These are phyloP conservation scores for Hirschfeldia incana DNA, from an alignment of 345 rosid species.

Conservation along the genomic window DNA sequence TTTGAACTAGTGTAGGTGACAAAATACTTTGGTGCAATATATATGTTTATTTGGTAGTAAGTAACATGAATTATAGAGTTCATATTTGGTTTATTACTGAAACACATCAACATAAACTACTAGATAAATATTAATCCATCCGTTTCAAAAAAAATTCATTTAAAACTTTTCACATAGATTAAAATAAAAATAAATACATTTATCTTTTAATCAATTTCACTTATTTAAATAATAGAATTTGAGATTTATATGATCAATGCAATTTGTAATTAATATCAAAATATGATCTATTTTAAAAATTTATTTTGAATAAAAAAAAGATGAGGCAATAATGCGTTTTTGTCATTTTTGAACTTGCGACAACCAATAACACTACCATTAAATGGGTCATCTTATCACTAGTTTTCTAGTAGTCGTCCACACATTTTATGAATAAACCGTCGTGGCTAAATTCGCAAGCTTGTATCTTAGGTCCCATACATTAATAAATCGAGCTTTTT, in stretches of 20 bases:
- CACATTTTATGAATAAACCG: constrained; percentile 18
- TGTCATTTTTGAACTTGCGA: constrained; percentile 21
- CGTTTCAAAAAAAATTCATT: background rate
- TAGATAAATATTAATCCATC: background rate
- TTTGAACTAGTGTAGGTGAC: background rate
- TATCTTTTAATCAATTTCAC: too few relatives aligned
- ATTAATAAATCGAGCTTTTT: constrained; percentile 30
- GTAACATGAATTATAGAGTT: background rate
- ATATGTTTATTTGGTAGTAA: background rate
- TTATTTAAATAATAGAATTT: too few relatives aligned
- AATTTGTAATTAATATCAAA: too few relatives aligned
- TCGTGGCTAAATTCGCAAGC: constrained; percentile 27
- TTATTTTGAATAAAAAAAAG: background rate
- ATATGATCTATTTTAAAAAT: background rate
- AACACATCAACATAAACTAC: background rate
- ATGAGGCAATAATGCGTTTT: constrained; percentile 25
- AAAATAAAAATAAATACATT: too few relatives aligned
- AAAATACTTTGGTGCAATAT: background rate
- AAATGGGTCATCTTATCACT: constrained; percentile 25
- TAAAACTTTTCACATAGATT: too few relatives aligned
- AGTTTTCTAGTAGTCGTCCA: constrained; percentile 16
- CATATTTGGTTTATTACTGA: background rate
- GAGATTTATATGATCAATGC: too few relatives aligned
- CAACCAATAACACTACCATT: constrained; percentile 19
- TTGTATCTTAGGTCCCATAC: constrained; percentile 26